Evolutionary conservation across 2,329 filamentous ascomycete genomes (phyloP).

Genomic region (Ophiostoma sp.): DNA sequence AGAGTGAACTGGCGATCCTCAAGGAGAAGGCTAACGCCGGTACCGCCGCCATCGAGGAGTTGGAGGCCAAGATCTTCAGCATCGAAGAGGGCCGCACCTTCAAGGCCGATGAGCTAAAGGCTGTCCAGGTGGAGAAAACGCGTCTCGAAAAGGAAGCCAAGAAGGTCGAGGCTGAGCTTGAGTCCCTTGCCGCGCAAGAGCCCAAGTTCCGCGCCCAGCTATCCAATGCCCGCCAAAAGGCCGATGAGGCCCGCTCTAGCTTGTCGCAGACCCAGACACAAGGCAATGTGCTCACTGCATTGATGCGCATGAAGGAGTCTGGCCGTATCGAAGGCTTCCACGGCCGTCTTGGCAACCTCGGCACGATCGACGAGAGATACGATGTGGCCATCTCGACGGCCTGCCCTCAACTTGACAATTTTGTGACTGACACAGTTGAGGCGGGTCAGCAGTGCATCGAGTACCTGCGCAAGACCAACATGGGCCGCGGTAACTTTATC

Average conservation of each 20-base stretch:
- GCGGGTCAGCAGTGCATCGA: conserved; percentile 97
- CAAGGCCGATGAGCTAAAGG: conserved; percentile 70
- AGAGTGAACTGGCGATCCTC: conserved; percentile 89
- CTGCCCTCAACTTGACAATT: conserved; percentile 84
- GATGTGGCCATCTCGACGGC: conserved; percentile 98
- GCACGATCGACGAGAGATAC: conserved; percentile 87
- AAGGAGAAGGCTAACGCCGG: conserved; percentile 85
- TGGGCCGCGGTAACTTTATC: conserved; percentile 95
- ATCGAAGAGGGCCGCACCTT: conserved; percentile 65
- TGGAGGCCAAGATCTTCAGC: conserved; percentile 68
- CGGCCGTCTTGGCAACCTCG: conserved; percentile 87
- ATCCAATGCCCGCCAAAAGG: conserved; percentile 86
- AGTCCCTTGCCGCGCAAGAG: conserved; percentile 68
- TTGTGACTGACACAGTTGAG: conserved; percentile 94
- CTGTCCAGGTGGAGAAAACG: conserved; percentile 66
- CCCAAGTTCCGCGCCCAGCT: conserved; percentile 77
- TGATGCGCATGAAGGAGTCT: conserved; percentile 93
- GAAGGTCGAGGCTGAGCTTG: conserved; percentile 65
- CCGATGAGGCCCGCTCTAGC: conserved; percentile 88
- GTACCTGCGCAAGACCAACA: conserved; percentile 92
- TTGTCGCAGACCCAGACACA: conserved; percentile 86
- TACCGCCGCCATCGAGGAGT: conserved; percentile 74
- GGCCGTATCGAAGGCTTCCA: conserved; percentile 97
- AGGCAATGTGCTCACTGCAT: conserved; percentile 81
- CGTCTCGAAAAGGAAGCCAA: conserved; percentile 68